phyloP scores from a whole-genome alignment of 2,329 filamentous ascomycete genomes.

The Fusarium siculi region DNA sequence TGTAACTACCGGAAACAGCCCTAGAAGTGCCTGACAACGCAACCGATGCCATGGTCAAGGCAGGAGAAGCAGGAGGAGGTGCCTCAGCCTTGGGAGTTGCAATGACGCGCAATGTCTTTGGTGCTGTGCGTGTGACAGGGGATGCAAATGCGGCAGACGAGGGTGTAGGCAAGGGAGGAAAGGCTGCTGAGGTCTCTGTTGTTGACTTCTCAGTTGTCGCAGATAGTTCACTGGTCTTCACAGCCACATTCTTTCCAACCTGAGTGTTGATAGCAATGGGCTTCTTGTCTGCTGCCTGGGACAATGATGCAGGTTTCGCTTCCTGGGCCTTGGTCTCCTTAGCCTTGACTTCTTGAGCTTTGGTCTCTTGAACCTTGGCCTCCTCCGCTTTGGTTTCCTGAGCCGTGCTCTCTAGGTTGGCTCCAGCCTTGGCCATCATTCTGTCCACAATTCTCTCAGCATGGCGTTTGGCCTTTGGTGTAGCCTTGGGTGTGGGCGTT shows the following conservation, averaged over 20 bases:
- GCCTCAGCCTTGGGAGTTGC: conserved; percentile 71
- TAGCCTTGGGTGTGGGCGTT: conserved; percentile 50
- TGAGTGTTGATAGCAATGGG: conserved; percentile 61
- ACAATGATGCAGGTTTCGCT: conserved; percentile 10
- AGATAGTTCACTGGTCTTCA: conserved; percentile 46
- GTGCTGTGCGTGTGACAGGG: conserved; percentile 61
- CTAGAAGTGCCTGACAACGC: conserved; percentile 45
- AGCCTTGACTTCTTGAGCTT: conserved; percentile 22
- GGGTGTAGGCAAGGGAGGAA: conserved; percentile 62
- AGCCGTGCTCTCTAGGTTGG: conserved; percentile 17
- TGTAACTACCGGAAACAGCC: conserved; percentile 52
- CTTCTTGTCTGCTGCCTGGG: conserved; percentile 36
- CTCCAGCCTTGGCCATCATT: conserved; percentile 35
- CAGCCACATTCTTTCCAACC: conserved; percentile 52
- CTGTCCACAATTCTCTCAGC: conserved; percentile 46
- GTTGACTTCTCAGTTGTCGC: conserved; percentile 49
- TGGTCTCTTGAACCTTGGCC: conserved; percentile 30
- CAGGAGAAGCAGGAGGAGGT: conserved; percentile 53
- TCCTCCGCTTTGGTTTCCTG: conserved; percentile 30
- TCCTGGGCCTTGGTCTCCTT: conserved; percentile 31
- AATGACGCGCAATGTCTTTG: conserved; percentile 77
- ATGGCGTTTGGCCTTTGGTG: conserved; percentile 48
- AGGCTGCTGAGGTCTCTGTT: conserved; percentile 51
- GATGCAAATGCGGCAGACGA: conserved; percentile 59
- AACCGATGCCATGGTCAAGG: conserved; percentile 46